A percentile compares a stretch with the other conserved stretches of the same genome.
Conservation (phyloP, 2,329 filamentous ascomycete species). For the Fusarium sp. region DNA sequence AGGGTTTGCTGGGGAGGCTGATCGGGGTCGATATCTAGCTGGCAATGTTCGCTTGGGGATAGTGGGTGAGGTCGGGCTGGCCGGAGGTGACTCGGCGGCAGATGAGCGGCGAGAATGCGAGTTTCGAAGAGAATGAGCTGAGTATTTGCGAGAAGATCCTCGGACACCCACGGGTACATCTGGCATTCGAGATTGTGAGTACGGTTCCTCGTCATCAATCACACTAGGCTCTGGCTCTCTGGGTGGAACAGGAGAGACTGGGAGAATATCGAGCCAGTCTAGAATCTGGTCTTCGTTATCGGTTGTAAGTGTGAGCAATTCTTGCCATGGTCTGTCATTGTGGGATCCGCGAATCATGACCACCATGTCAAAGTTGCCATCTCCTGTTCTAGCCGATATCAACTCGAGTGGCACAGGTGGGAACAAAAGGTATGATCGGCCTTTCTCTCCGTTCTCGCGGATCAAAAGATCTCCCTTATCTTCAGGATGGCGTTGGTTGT, state of each 20-base stretch:
- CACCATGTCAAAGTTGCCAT: conserved; percentile 77
- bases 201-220: conserved; percentile 49
- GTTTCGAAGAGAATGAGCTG: conserved; percentile 45
- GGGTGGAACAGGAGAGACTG: conserved; percentile 64
- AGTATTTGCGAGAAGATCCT: conserved; percentile 44
- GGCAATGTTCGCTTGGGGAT: conserved; percentile 52
- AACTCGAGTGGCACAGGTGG: conserved; percentile 82
- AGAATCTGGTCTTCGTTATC: conserved; percentile 81
- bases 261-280: conserved; percentile 90
- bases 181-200: conserved; percentile 35
- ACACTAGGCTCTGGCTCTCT: conserved; percentile 54
- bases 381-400: conserved; percentile 84
- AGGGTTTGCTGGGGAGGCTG: conserved; percentile 44
- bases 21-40: conserved; percentile 46
- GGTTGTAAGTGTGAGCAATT: conserved; percentile 82
- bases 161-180: conserved; percentile 53
- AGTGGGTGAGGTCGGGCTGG: conserved; percentile 54
- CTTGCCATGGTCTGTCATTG: conserved; percentile 80
- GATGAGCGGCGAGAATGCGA: conserved; percentile 40
- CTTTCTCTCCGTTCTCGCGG: conserved; percentile 84
- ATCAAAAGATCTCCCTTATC: conserved; percentile 89
- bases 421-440: conserved; percentile 86
- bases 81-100: conserved; percentile 41
- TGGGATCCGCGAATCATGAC: conserved; percentile 85
- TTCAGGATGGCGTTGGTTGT: conserved; percentile 76